Percentiles rank a stretch among this genome's conserved stretches.
Conservation (phyloP, 352 stramenopile species). For the Globisporangium megalacanthum region DNA sequence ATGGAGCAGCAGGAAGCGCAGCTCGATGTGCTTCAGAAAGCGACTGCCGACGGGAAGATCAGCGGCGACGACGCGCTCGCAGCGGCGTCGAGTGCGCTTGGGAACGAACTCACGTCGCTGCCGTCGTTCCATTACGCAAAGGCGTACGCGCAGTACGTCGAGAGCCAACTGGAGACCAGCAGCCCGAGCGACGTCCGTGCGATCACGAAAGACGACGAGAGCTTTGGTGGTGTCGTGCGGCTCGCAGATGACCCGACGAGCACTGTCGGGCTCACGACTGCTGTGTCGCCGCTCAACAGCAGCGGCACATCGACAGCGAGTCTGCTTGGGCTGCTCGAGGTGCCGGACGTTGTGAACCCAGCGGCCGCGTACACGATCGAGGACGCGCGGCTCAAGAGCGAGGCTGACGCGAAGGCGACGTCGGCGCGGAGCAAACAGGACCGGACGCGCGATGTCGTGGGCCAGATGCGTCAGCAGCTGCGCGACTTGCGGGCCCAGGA, state of each 20-base stretch:
- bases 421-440: conserved; percentile 79
- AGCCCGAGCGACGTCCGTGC: conserved; percentile 3
- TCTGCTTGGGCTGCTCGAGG: conserved; percentile 33
- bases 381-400: conserved; percentile 87
- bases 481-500: conserved; percentile 56
- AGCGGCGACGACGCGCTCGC: conserved; percentile 34
- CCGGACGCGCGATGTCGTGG: conserved; percentile 80
- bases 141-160: conserved; percentile 68
- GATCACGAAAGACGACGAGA: conserved; percentile 41
- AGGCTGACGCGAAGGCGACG: conserved; percentile 69
- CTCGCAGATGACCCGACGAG: conserved; percentile 33
- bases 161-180: conserved; percentile 33
- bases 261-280: conserved; percentile 24
- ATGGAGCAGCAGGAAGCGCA: conserved; percentile 44
- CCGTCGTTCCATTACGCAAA: conserved; percentile 67
- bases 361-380: conserved; percentile 89
- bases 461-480: conserved; percentile 79
- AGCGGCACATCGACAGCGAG: conserved; percentile 6
- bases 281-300: conserved; percentile 8
- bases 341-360: conserved; percentile 65
- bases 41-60: conserved; percentile 33
- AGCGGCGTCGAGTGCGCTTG: conserved; percentile 1
- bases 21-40: conserved; percentile 44
- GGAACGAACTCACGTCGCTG: conserved; percentile 48
- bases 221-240: conserved; percentile 44